Conservation (phyloP, 1,284 basidiomycete species). For the Puccinia coronata region DNA sequence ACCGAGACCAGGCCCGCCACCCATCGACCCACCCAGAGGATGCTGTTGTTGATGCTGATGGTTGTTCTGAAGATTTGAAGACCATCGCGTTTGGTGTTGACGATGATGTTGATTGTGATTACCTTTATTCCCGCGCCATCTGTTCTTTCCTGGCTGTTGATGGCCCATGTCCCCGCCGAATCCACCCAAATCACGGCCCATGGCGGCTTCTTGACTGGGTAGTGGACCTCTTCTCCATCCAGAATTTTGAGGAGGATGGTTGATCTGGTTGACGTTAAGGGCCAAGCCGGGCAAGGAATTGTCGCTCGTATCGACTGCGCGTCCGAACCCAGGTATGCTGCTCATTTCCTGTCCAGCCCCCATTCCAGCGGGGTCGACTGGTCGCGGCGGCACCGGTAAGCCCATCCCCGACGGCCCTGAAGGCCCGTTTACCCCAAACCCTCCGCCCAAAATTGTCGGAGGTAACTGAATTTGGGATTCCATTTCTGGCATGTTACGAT, state of each 20-base stretch:
- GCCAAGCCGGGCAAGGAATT: constrained; percentile 39
- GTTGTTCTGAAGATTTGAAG: constrained; percentile 13
- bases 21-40: not conserved
- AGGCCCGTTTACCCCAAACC: constrained; percentile 11
- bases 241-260: not conserved
- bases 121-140: constrained; percentile 25
- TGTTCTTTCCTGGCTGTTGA: constrained; percentile 18
- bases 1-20: not conserved
- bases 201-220: constrained; percentile 44
- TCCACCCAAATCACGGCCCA: constrained; percentile 44
- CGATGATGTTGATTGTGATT: constrained; percentile 20
- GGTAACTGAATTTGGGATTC: constrained; percentile 4
- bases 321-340: constrained; percentile 47
- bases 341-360: not conserved
- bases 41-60: constrained; percentile 5
- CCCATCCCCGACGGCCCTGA: not conserved
- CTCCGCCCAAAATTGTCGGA: not conserved
- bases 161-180: constrained; percentile 11
- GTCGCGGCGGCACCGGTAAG: constrained; percentile 15
- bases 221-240: constrained; percentile 44
- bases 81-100: constrained; percentile 13
- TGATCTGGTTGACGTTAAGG: not conserved
- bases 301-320: constrained; percentile 31
- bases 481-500: constrained; percentile 24
- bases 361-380: not conserved